Evolutionary conservation across 164 flowering plant genomes (phyloP).

Genomic region (Sedum album): DNA sequence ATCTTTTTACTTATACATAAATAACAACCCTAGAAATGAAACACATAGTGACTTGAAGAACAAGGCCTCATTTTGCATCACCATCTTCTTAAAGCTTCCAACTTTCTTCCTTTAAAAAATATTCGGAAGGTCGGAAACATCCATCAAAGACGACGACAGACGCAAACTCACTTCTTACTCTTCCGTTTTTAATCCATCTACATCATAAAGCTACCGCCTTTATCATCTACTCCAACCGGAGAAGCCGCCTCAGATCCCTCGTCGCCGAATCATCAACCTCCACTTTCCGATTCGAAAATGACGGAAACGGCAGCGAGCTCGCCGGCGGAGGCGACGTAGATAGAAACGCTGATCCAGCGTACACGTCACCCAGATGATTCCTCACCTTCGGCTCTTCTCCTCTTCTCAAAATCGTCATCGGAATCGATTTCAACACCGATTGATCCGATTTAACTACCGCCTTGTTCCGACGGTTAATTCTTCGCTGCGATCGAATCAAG

Average conservation of each 20-base stretch:
- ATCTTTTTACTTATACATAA: too few relatives aligned
- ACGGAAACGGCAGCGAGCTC: constrained; percentile 4
- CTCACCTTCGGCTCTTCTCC: background rate
- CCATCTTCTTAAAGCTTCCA: constrained; percentile 2
- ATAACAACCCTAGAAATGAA: background rate
- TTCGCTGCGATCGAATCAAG: background rate
- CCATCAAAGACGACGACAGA: background rate
- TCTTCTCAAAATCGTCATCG: background rate
- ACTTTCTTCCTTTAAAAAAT: background rate
- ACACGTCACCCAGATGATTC: background rate
- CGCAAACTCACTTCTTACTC: background rate
- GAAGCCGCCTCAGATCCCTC: background rate
- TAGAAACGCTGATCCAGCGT: constrained; percentile 6
- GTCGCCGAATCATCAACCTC: constrained; percentile 4
- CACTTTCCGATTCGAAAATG: background rate
- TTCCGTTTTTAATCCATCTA: background rate
- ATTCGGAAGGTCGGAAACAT: background rate
- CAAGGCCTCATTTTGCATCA: background rate
- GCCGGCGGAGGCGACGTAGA: constrained; percentile 5
- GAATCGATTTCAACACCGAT: background rate
- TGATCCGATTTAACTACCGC: background rate
- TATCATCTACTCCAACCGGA: background rate
- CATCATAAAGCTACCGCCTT: background rate
- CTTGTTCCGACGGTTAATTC: background rate
- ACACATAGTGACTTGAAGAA: background rate